Evolutionary conservation across 768 basidiomycete genomes (phyloP), one percentile per base, ranked within the genome.

Genomic region (Strobilomyces echinocephalus): DNA sequence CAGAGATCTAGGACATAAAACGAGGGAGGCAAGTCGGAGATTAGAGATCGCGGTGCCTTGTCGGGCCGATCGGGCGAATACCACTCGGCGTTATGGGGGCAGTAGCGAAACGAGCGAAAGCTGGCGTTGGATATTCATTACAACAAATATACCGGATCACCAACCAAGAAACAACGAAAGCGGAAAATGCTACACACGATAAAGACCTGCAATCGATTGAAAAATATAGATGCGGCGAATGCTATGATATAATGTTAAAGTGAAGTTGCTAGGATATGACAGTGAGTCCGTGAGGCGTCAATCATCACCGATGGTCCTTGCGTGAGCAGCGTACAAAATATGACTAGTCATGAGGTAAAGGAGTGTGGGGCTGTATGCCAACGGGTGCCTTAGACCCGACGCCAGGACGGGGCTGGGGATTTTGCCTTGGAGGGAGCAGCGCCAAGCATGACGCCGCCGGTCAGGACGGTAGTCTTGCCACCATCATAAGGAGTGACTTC

Each of bases 371-470:
- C 20, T 55, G 36, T 48, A 28, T 8, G 30, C n/a, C 16, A 44
- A 53, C 57, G 40, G 45, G 34, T 49, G 58, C 50, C 60, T 74
- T 63, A 79, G 54, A 74, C 75, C 67, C 82, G 79, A 66, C 84
- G 82, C 84, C 85, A 86, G 79, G 69, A 78, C 72, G 66, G 53
- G 46, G 60, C 50, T 43, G 59, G 49, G 53, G 70, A 63, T 65
- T 64, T 64, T 62, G 62, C 54, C 58, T 72, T 65, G 49, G 66
- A 54, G 52, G 70, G 64, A 58, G 72, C 76, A 36, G 77, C 73
- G 46, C 88, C 88, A 56, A 91, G 85, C 89, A 91, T 91, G 60
- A 91, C 88, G 58, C 88, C 89, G 52, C 89, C 89, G 3, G 88
- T 90, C 61, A 91, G 81, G 46, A 91, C 88, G 28, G 88, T 90